Evolutionary conservation across 2,329 filamentous ascomycete genomes (phyloP).

Genomic region (Salinomyces thailandicus): DNA sequence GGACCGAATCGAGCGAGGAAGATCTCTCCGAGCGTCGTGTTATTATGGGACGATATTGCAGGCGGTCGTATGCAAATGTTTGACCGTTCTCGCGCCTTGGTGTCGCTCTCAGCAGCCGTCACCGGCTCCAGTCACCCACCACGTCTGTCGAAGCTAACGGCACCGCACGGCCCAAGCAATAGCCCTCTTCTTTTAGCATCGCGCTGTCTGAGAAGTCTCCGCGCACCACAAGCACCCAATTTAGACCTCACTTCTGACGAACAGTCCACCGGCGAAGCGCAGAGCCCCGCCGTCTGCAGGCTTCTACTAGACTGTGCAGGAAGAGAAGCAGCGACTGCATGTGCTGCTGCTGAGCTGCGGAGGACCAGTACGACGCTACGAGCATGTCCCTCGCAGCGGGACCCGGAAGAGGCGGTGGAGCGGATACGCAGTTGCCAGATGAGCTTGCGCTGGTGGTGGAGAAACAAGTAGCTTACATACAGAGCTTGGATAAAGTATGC

Average conservation of each 20-base stretch:
- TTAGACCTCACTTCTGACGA: constrained; percentile 1
- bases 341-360: too few species aligned
- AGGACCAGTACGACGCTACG: too few species aligned
- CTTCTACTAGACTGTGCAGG: too few species aligned
- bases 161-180: background rate
- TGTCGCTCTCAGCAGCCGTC: background rate
- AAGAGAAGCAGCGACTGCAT: too few species aligned
- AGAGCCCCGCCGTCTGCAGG: too few species aligned
- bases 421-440: constrained; percentile 28
- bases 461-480: constrained; percentile 83
- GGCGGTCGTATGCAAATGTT: too few species aligned
- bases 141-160: background rate
- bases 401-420: constrained; percentile 41
- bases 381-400: constrained; percentile 52
- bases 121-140: background rate
- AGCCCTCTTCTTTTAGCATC: background rate
- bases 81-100: too few species aligned
- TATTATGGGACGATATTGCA: too few species aligned
- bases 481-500: constrained; percentile 75
- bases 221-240: background rate
- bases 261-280: too few species aligned
- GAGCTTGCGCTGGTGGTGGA: constrained; percentile 45
- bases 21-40: too few species aligned
- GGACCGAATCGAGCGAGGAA: too few species aligned
- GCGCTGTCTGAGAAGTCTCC: background rate